Evolutionary conservation across 2,329 filamentous ascomycete genomes (phyloP).

Genomic region (Ophiostoma quercus): DNA sequence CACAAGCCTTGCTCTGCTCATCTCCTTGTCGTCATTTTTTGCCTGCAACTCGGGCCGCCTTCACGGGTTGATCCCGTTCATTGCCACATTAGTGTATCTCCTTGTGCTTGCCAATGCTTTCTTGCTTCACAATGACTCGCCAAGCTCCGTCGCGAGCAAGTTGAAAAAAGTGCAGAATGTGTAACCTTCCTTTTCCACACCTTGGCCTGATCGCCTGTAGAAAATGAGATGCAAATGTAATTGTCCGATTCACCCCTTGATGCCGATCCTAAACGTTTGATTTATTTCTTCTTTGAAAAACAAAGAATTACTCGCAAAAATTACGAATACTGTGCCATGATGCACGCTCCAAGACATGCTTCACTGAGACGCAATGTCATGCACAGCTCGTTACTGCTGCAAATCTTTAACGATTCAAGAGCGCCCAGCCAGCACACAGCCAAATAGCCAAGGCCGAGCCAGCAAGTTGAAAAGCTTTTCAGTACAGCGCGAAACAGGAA

Average conservation of each 20-base stretch:
- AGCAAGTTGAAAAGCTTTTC: neutral
- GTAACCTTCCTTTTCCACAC: neutral
- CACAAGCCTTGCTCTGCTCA: neutral
- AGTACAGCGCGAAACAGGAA: neutral
- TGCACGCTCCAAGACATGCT: neutral
- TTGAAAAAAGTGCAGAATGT: neutral
- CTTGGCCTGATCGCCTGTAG: neutral
- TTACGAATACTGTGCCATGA: neutral
- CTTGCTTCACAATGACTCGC: neutral
- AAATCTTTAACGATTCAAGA: neutral
- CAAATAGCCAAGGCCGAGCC: neutral
- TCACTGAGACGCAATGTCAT: neutral
- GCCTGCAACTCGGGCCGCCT: neutral
- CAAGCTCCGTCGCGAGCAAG: neutral
- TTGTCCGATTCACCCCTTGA: neutral
- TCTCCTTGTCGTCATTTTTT: neutral
- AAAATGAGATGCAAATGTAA: neutral
- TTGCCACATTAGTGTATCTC: neutral
- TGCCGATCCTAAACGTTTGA: neutral
- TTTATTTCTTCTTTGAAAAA: neutral
- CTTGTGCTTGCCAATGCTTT: neutral
- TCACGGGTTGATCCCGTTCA: constrained; percentile 9
- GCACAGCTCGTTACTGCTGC: neutral
- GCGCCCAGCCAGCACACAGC: neutral
- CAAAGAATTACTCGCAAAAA: neutral